Evolutionary conservation across 805 yeast species (phyloP).

Genomic region (Alloascoidea hylecoeti): DNA sequence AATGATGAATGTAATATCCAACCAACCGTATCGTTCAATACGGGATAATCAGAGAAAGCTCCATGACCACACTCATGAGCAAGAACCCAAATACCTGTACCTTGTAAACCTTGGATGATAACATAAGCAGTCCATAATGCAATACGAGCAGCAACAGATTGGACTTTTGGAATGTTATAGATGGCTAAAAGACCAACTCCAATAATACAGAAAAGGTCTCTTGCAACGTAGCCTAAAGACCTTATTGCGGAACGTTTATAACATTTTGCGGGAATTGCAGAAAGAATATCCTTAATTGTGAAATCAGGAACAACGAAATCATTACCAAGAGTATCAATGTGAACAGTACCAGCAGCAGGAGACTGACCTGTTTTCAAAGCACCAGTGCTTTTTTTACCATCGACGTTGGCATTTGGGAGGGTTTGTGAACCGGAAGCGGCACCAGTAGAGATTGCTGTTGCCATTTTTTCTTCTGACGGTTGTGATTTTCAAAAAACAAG

Average conservation of each 20-base stretch:
- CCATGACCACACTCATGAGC: slow-evolving; percentile 91
- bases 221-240: slow-evolving; percentile 49
- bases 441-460: no score
- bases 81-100: slow-evolving; percentile 72
- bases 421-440: no score
- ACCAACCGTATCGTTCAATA: slow-evolving; percentile 67
- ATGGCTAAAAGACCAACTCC: slow-evolving; percentile 43
- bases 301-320: slow-evolving; percentile 62
- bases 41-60: slow-evolving; percentile 62
- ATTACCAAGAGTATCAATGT: slow-evolving; percentile 47
- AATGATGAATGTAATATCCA: slow-evolving; percentile 72
- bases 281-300: slow-evolving; percentile 60
- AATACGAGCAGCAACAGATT: slow-evolving; percentile 33
- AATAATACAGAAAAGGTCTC: slow-evolving; percentile 51
- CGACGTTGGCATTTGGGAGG: no score
- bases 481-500: no score
- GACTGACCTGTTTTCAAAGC: no score
- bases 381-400: no score
- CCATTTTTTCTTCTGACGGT: no score
- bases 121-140: slow-evolving; percentile 45
- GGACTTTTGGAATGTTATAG: slow-evolving; percentile 29
- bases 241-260: slow-evolving; percentile 43
- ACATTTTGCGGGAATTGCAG: slow-evolving; percentile 61
- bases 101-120: slow-evolving; percentile 44
- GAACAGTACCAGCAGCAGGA: no score